These are phyloP conservation scores for Mycena citricolor DNA, from an alignment of 1,284 basidiomycete genomes.

Conservation along the genomic window DNA sequence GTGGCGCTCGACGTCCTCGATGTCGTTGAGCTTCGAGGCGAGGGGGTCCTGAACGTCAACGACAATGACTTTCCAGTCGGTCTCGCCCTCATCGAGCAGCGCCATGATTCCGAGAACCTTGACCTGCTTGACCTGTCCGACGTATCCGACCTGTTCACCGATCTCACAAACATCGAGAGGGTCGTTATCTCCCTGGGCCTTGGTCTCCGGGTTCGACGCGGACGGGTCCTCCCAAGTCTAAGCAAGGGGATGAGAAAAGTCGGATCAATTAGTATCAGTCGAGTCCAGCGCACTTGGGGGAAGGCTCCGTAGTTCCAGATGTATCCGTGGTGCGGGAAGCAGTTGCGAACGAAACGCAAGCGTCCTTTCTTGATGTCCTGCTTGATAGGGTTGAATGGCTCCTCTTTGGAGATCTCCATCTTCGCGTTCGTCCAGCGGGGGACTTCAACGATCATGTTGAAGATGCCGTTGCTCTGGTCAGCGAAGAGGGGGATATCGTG, in stretches of 20 bases:
- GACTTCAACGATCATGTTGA: constrained; percentile 99
- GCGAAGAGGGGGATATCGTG: constrained; percentile 97
- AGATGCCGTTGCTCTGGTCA: constrained; percentile 88
- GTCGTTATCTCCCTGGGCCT: constrained; percentile 99
- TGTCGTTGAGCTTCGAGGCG: constrained; percentile 96
- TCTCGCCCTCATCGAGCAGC: constrained; percentile 96
- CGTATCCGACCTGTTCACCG: constrained; percentile 97
- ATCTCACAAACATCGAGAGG: constrained; percentile 99
- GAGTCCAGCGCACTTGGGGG: constrained; percentile 95
- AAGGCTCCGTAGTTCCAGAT: constrained; percentile 85
- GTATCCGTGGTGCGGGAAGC: constrained; percentile 91
- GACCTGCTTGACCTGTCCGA: constrained; percentile 99
- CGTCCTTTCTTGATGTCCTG: constrained; percentile 98
- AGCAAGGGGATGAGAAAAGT: constrained; percentile 17
- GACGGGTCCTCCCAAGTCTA: constrained; percentile 99
- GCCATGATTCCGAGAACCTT: constrained; percentile 99
- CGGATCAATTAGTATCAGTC: constrained; percentile 1
- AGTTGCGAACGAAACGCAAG: constrained; percentile 97
- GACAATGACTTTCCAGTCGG: constrained; percentile 98
- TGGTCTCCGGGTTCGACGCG: constrained; percentile 91
- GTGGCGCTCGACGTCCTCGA: constrained; percentile 99
- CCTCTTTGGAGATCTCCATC: constrained; percentile 98
- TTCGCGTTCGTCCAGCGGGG: constrained; percentile 99
- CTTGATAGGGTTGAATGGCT: constrained; percentile 98
- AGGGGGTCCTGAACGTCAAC: constrained; percentile 97